A percentile compares a stretch with the other conserved stretches of the same genome.
Evolutionary conservation across 257 asterid genomes (phyloP).

Genomic region (Penstemon davidsonii): DNA sequence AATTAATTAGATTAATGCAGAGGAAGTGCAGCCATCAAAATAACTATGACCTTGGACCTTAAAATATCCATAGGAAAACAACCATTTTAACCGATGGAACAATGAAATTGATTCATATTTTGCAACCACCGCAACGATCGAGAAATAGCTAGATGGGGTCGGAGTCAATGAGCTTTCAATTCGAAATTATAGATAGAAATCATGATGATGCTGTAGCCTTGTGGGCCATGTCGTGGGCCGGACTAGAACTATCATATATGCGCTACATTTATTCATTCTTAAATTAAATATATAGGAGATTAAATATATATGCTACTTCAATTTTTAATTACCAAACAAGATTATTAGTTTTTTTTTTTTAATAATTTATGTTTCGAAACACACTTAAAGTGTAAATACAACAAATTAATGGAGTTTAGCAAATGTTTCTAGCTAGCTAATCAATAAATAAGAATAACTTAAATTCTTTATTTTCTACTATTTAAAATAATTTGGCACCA

Average conservation of each 20-base stretch:
- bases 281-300: neutral
- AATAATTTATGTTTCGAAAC: too few relatives aligned
- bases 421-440: too few relatives aligned
- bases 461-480: too few relatives aligned
- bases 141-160: conserved; percentile 21
- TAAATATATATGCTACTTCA: neutral
- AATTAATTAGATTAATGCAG: conserved; percentile 17
- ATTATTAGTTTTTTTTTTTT: too few relatives aligned
- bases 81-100: conserved; percentile 27
- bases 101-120: conserved; percentile 20
- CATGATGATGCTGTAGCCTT: too few relatives aligned
- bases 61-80: conserved; percentile 40
- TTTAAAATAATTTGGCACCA: too few relatives aligned
- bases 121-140: conserved; percentile 45
- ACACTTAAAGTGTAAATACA: too few relatives aligned
- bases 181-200: neutral
- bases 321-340: neutral
- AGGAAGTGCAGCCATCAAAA: conserved; percentile 36
- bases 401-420: too few relatives aligned
- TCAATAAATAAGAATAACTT: too few relatives aligned
- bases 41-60: conserved; percentile 54
- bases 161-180: conserved; percentile 36
- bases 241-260: neutral
- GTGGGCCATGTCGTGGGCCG: too few relatives aligned
- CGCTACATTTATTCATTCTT: neutral